phyloP scores from a whole-genome alignment of 768 basidiomycete species.

The Leccinum uliginosum region DNA sequence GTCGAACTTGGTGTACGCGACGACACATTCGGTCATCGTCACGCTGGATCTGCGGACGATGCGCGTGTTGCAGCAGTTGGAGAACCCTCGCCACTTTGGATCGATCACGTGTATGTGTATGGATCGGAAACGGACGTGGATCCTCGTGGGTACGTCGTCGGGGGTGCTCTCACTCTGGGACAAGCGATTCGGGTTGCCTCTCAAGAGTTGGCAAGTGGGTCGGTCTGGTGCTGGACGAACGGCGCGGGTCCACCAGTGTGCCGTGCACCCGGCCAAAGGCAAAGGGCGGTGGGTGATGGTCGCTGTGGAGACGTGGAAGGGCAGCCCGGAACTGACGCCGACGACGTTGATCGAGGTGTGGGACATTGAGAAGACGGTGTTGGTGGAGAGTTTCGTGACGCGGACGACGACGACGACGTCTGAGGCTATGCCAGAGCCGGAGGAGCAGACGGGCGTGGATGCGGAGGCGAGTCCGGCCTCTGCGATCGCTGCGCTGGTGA shows the following conservation, averaged over 20 bases:
- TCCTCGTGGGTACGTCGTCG: slow-evolving; percentile 80
- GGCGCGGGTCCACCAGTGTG: slow-evolving; percentile 66
- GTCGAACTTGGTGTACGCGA: slow-evolving; percentile 83
- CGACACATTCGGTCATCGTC: slow-evolving; percentile 71
- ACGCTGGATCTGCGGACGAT: slow-evolving; percentile 84
- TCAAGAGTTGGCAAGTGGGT: slow-evolving; percentile 85
- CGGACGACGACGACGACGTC: slow-evolving; percentile 41
- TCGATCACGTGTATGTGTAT: slow-evolving; percentile 82
- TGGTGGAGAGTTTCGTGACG: slow-evolving; percentile 79
- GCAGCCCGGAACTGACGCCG: slow-evolving; percentile 36
- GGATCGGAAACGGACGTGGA: slow-evolving; percentile 83
- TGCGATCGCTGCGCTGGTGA: slow-evolving; percentile 79
- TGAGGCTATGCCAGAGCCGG: slow-evolving; percentile 51
- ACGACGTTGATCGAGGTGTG: slow-evolving; percentile 75
- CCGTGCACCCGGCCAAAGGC: slow-evolving; percentile 82
- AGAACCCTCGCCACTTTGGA: slow-evolving; percentile 82
- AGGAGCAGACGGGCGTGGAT: slow-evolving; percentile 47
- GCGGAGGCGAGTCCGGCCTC: slow-evolving; percentile 62
- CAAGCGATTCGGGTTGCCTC: slow-evolving; percentile 82
- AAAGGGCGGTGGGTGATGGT: slow-evolving; percentile 90
- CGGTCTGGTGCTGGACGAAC: slow-evolving; percentile 47
- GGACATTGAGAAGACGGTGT: slow-evolving; percentile 78
- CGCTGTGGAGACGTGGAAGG: slow-evolving; percentile 55
- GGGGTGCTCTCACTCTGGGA: slow-evolving; percentile 93
- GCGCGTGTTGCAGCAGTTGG: slow-evolving; percentile 69